Evolutionary conservation across 2,329 filamentous ascomycete genomes (phyloP).

Genomic region (Neoscytalidium dimidiatum): DNA sequence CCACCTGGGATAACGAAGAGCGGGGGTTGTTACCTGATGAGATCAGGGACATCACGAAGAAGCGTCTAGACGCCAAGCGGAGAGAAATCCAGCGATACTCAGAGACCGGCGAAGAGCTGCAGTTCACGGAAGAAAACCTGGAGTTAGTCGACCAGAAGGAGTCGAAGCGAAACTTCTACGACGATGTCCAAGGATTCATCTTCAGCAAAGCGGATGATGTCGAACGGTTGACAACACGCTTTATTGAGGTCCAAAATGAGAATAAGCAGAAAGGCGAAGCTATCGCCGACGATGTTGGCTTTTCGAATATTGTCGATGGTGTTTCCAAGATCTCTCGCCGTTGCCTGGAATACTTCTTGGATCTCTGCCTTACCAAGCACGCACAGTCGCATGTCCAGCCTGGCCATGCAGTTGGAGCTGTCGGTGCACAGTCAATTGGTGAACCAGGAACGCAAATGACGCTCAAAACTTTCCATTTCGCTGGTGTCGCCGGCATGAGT

Average conservation of each 20-base stretch:
- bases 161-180: slow-evolving; percentile 78
- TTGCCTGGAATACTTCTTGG: slow-evolving; percentile 76
- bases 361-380: slow-evolving; percentile 84
- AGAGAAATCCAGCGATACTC: slow-evolving; percentile 52
- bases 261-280: background rate
- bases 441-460: slow-evolving; percentile 99
- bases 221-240: slow-evolving; percentile 11
- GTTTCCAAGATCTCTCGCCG: slow-evolving; percentile 80
- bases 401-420: slow-evolving; percentile 92
- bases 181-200: slow-evolving; percentile 75
- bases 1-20: slow-evolving; percentile 78
- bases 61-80: slow-evolving; percentile 68
- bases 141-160: slow-evolving; percentile 60
- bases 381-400: slow-evolving; percentile 89
- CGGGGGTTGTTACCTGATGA: slow-evolving; percentile 71
- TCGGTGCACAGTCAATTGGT: slow-evolving; percentile 96
- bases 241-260: slow-evolving; percentile 49
- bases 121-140: slow-evolving; percentile 48
- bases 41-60: slow-evolving; percentile 68
- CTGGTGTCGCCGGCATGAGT: slow-evolving; percentile 98
- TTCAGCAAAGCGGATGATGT: slow-evolving; percentile 59
- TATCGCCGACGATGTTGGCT: slow-evolving; percentile 10
- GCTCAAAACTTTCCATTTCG: slow-evolving; percentile 99
- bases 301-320: slow-evolving; percentile 52
- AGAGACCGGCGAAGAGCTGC: slow-evolving; percentile 32